Evolutionary conservation across 768 basidiomycete species (phyloP).

Genomic region (Boletus rufocinnamomeus): DNA sequence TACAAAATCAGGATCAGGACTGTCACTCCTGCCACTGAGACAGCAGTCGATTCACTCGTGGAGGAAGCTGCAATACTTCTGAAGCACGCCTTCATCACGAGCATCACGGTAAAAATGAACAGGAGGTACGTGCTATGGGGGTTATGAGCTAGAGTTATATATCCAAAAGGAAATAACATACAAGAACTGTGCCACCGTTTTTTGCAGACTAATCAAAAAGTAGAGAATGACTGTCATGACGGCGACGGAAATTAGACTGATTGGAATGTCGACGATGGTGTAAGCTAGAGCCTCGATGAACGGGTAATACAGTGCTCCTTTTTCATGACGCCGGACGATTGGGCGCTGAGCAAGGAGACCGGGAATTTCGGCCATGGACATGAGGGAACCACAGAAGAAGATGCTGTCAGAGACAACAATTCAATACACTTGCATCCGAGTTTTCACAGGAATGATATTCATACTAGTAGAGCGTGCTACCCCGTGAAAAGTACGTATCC

Average conservation of each 20-base stretch:
- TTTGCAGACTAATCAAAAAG: constrained; percentile 23
- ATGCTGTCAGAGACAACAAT: constrained; percentile 36
- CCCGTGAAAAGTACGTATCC: constrained; percentile 49
- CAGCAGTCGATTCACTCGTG: constrained; percentile 51
- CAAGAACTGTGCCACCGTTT: constrained; percentile 21
- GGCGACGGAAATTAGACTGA: constrained; percentile 31
- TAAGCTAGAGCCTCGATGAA: constrained; percentile 47
- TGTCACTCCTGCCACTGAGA: constrained; percentile 34
- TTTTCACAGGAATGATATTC: constrained; percentile 23
- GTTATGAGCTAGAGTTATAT: constrained; percentile 36
- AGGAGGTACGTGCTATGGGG: constrained; percentile 56
- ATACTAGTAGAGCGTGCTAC: constrained; percentile 76
- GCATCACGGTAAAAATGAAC: constrained; percentile 50
- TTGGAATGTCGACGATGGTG: constrained; percentile 48
- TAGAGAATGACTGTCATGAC: constrained; percentile 19
- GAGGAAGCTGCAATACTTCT: constrained; percentile 60
- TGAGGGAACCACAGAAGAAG: constrained; percentile 51
- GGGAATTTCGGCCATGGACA: constrained; percentile 56
- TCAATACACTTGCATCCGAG: background rate
- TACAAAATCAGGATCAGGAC: constrained; percentile 44
- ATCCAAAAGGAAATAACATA: background rate
- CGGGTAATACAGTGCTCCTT: constrained; percentile 50
- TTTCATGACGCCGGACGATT: constrained; percentile 45
- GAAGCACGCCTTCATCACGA: constrained; percentile 78
- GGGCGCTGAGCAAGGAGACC: constrained; percentile 46